Conservation (phyloP, 345 rosid genomes). For the Diplotaxis tenuifolia region DNA sequence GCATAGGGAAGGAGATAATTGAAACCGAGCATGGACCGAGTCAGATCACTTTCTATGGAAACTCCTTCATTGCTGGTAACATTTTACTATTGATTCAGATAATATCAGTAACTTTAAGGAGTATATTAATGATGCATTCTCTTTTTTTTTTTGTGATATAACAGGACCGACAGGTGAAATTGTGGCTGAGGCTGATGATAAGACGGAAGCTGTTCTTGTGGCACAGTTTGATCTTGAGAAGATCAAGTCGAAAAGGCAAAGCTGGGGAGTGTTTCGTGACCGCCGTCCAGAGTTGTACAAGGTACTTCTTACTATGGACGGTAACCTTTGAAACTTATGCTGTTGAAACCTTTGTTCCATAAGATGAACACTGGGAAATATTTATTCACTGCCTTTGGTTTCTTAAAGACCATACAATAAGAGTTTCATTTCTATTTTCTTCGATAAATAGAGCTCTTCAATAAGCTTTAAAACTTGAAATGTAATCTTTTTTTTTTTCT, state of each 20-base stretch:
- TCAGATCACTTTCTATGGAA: slow-evolving; percentile 78
- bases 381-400: not conserved
- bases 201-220: slow-evolving; percentile 72
- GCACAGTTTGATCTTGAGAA: slow-evolving; percentile 75
- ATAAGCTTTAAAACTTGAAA: not conserved
- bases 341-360: not conserved
- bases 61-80: slow-evolving; percentile 81
- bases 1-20: slow-evolving; percentile 72
- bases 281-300: slow-evolving; percentile 82
- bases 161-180: slow-evolving; percentile 87
- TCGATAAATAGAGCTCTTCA: not conserved
- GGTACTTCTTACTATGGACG: slow-evolving; percentile 90
- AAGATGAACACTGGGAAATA: not conserved
- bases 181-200: slow-evolving; percentile 65
- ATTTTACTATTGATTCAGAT: not conserved
- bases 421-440: not conserved
- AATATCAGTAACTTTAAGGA: not conserved
- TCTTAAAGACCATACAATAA: slow-evolving; percentile 2
- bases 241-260: slow-evolving; percentile 67
- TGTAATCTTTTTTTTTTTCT: not conserved
- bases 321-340: slow-evolving; percentile 33
- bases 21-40: slow-evolving; percentile 84
- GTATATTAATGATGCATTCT: not conserved
- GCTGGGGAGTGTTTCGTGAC: slow-evolving; percentile 95
- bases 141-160: not conserved